phyloP scores from a whole-genome alignment of 2,329 filamentous ascomycete species.

The Chaetomium sp. region DNA sequence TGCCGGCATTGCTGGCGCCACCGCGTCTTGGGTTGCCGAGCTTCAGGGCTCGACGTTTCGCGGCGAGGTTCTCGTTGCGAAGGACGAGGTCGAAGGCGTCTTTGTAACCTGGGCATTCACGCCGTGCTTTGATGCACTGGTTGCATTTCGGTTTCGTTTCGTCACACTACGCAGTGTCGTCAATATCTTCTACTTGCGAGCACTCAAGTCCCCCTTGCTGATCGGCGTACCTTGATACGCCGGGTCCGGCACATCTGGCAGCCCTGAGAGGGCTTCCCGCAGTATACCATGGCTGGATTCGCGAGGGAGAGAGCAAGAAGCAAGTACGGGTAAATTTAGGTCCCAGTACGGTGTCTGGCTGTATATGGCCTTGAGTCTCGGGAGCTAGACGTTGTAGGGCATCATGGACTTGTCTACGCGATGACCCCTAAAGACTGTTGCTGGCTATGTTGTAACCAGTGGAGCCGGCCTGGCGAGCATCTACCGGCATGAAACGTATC shows the following conservation, averaged over 20 bases:
- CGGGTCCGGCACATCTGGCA: constrained; percentile 75
- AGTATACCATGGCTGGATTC: constrained; percentile 59
- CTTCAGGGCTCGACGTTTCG: constrained; percentile 63
- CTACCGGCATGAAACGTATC: constrained; percentile 28
- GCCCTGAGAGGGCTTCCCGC: constrained; percentile 66
- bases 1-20: constrained; percentile 34
- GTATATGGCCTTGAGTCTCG: constrained; percentile 1
- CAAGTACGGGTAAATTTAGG: constrained; percentile 16
- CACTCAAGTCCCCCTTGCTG: background rate
- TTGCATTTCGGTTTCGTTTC: constrained; percentile 67
- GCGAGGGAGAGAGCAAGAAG: constrained; percentile 3
- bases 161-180: constrained; percentile 56
- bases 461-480: background rate
- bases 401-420: background rate
- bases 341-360: background rate
- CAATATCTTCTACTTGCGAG: background rate
- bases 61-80: constrained; percentile 70
- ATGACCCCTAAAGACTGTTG: background rate
- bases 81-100: constrained; percentile 74
- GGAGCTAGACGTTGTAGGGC: constrained; percentile 3
- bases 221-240: constrained; percentile 65
- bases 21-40: constrained; percentile 41
- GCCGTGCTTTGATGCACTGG: constrained; percentile 65
- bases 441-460: background rate
- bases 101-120: constrained; percentile 67